Evolutionary conservation across 2,329 filamentous ascomycete species (phyloP).

Genomic region (Cercospora citrullina): DNA sequence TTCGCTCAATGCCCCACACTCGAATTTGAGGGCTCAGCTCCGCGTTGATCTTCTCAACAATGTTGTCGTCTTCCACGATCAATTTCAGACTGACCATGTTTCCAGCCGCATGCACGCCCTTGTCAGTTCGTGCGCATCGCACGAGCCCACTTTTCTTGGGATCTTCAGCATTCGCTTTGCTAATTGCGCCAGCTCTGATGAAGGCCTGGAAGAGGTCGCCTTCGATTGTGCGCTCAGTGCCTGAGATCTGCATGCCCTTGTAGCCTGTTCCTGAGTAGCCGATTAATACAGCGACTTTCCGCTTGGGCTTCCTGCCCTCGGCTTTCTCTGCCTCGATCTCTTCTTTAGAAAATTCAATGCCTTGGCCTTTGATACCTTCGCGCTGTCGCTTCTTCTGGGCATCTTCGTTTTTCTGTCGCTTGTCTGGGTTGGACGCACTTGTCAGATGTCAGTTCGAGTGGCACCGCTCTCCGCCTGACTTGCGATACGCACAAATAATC

Average conservation of each 20-base stretch:
- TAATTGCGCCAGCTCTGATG: slow-evolving; percentile 86
- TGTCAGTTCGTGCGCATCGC: slow-evolving; percentile 92
- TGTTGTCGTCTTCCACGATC: slow-evolving; percentile 86
- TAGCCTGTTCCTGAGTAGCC: slow-evolving; percentile 97
- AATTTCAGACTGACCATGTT: slow-evolving; percentile 95
- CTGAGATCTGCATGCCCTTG: slow-evolving; percentile 85
- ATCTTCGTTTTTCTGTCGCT: slow-evolving; percentile 46
- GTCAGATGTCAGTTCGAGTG: slow-evolving; percentile 41
- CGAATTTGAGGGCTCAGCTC: slow-evolving; percentile 84
- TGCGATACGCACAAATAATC: slow-evolving; percentile 60
- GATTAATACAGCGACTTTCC: slow-evolving; percentile 93
- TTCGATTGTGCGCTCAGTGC: slow-evolving; percentile 81
- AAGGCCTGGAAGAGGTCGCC: slow-evolving; percentile 92
- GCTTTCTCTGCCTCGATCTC: slow-evolving; percentile 85
- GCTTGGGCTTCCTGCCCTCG: slow-evolving; percentile 85
- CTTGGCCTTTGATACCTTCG: slow-evolving; percentile 46
- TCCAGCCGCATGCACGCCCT: slow-evolving; percentile 93
- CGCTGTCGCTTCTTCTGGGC: slow-evolving; percentile 48
- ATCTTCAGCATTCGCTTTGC: slow-evolving; percentile 94
- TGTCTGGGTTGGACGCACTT: slow-evolving; percentile 49
- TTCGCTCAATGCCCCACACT: slow-evolving; percentile 89
- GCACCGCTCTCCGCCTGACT: slow-evolving; percentile 24
- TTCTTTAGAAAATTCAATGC: slow-evolving; percentile 62
- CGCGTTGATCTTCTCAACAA: slow-evolving; percentile 88
- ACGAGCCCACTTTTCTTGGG: slow-evolving; percentile 95